These are phyloP conservation scores for Neoboletus brunneissimus DNA, from an alignment of 768 basidiomycete species.

Conservation along the genomic window DNA sequence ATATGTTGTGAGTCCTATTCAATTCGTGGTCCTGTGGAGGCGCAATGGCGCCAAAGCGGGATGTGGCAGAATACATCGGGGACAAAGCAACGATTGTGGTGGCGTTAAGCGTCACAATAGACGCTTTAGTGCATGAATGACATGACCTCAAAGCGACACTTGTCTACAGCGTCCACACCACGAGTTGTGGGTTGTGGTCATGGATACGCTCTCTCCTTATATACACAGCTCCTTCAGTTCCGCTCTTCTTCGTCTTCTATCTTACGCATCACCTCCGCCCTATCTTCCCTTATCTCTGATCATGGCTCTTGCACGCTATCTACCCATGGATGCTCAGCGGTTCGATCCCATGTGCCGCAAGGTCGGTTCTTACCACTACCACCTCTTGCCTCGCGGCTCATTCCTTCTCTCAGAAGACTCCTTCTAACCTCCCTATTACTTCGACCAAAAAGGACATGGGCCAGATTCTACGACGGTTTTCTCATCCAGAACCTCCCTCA, in stretches of 20 bases:
- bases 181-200: conserved; percentile 16
- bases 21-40: conserved; percentile 1
- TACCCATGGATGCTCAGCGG: conserved; percentile 33
- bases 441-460: conserved; percentile 26
- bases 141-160: conserved; percentile 23
- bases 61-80: conserved; percentile 4
- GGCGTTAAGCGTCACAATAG: conserved; percentile 14
- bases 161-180: conserved; percentile 23
- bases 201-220: conserved; percentile 23
- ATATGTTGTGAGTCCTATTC: conserved; percentile 13
- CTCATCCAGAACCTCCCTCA: conserved; percentile 17
- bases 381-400: conserved; percentile 22
- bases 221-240: conserved; percentile 26
- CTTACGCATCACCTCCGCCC: conserved; percentile 19
- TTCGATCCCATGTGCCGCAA: conserved; percentile 32
- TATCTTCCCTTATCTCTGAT: conserved; percentile 31
- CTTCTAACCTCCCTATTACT: conserved; percentile 7
- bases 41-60: conserved; percentile 21
- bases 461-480: conserved; percentile 23
- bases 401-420: conserved; percentile 20
- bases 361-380: conserved; percentile 23
- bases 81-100: conserved; percentile 19
- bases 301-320: conserved; percentile 26
- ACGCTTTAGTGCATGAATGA: conserved; percentile 20
- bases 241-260: conserved; percentile 29